These are phyloP conservation scores for Tuctoria greenei DNA, from an alignment of 176 grass and related monocot genomes.

Conservation along the genomic window DNA sequence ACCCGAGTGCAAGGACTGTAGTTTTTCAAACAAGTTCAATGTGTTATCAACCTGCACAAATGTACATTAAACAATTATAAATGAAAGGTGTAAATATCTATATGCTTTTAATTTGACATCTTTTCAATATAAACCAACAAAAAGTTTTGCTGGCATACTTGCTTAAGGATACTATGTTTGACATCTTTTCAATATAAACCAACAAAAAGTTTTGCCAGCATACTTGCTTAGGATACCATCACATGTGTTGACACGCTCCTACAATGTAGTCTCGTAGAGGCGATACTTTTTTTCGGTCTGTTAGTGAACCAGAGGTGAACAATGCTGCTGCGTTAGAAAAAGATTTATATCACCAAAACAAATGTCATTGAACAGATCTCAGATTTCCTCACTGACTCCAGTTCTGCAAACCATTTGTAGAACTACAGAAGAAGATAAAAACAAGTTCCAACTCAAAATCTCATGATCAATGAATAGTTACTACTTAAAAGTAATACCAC, in stretches of 20 bases:
- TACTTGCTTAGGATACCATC: too few species aligned
- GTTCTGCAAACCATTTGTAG: constrained; percentile 96
- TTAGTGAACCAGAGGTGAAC: constrained; percentile 40
- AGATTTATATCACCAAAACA: constrained; percentile 9
- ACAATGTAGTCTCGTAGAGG: too few species aligned
- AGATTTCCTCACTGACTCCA: constrained; percentile 95
- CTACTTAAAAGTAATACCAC: too few species aligned
- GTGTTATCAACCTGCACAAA: constrained; percentile 84
- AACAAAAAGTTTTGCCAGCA: too few species aligned
- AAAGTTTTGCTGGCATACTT: too few species aligned
- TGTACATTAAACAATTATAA: constrained; percentile 5
- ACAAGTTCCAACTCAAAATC: not conserved
- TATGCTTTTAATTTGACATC: too few species aligned
- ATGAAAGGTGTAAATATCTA: not conserved
- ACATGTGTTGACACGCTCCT: too few species aligned
- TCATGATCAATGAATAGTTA: not conserved
- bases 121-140: constrained; percentile 5
- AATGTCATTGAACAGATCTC: constrained; percentile 64
- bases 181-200: constrained; percentile 5
- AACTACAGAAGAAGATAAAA: constrained; percentile 76
- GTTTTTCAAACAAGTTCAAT: constrained; percentile 85
- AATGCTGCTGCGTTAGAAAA: not conserved
- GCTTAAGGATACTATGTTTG: too few species aligned
- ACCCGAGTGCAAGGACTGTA: constrained; percentile 79
- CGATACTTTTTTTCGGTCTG: too few species aligned